Base-by-base conservation (phyloP, 2,329 filamentous ascomycete species). In the Ophiostoma ulmi region DNA sequence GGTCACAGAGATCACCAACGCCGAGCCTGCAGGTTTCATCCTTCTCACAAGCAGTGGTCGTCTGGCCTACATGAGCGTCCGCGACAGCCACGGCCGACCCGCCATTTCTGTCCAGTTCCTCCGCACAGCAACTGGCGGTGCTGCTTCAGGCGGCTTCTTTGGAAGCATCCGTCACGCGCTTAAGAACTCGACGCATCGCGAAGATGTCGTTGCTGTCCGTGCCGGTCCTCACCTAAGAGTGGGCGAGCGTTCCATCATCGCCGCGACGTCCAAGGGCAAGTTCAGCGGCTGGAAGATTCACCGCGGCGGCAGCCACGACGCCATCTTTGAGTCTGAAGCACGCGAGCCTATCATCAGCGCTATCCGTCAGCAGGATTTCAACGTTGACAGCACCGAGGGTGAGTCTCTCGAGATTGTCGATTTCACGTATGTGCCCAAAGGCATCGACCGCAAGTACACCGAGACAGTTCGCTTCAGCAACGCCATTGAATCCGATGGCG, bases 261-360 rank as follows among this genome's bases (percentile, higher is more conserved):
- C 94, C 52, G 88, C 90, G 17, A 95, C 93, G 1, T 86, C 88
- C 70, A 90, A 90, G 75, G 94, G 91, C 38, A 86, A 89, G 71
- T 81, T 99, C 36, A 90, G 96, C 75, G 86, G 90, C 8, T 99
- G 95, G 95, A 91, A 91, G 77, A 85, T 97, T 63, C 93, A 94
- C 76, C 92, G 94, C 78, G 92, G 91, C 72, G 94, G 94, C 44
- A 92, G 94, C 74, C 90, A 93, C 77, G 88, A 91, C 63, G 84
- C 92, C 67, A 86, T 91, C 66, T 86, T 86, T 36, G 92, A 94
- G 73, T 83, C 89, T 31, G 91, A 97, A 78, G 83, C 89, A 71
- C 87, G 88, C 70, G 87, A 89, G 31, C 80, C 85, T 4, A 84
- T 97, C 48, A 77, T 90, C 20, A 79, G 83, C 1, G 87, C 88